Evolutionary conservation across 352 stramenopile genomes (phyloP).

Genomic region (Elongisporangium senticosum): DNA sequence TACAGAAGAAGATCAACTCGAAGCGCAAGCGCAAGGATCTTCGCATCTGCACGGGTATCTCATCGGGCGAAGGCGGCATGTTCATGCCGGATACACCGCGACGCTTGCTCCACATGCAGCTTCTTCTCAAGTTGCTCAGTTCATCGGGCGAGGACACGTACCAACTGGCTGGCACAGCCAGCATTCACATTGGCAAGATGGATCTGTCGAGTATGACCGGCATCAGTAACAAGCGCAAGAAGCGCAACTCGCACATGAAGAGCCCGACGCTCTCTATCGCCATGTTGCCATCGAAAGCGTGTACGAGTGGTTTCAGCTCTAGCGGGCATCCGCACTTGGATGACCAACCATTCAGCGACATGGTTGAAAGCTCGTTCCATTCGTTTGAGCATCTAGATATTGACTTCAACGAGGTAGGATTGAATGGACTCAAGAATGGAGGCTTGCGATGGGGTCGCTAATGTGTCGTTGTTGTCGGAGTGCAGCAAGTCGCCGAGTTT

Average conservation of each 20-base stretch:
- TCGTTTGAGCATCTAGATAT: constrained; percentile 82
- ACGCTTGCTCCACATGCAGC: constrained; percentile 69
- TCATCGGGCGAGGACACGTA: constrained; percentile 35
- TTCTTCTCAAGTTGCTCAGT: constrained; percentile 72
- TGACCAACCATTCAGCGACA: constrained; percentile 36
- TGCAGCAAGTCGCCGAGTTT: constrained; percentile 78
- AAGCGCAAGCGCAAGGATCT: constrained; percentile 86
- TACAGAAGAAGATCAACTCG: constrained; percentile 47
- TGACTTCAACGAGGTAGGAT: constrained; percentile 73
- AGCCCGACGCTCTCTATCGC: constrained; percentile 16
- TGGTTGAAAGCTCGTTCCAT: constrained; percentile 57
- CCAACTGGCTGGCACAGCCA: constrained; percentile 3
- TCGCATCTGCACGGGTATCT: constrained; percentile 59
- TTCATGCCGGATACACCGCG: constrained; percentile 73
- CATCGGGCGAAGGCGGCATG: constrained; percentile 36
- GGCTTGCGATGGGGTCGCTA: not conserved
- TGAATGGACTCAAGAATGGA: not conserved
- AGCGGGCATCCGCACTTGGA: constrained; percentile 17
- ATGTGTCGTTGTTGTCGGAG: not conserved
- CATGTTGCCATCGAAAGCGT: constrained; percentile 24
- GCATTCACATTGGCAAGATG: constrained; percentile 5
- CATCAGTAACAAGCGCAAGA: constrained; percentile 19
- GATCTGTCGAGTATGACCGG: constrained; percentile 1
- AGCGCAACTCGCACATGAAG: constrained; percentile 3
- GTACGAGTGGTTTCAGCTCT: constrained; percentile 11